phyloP scores from a whole-genome alignment of 2,329 filamentous ascomycete species.

The Paecilomyces variotii region DNA sequence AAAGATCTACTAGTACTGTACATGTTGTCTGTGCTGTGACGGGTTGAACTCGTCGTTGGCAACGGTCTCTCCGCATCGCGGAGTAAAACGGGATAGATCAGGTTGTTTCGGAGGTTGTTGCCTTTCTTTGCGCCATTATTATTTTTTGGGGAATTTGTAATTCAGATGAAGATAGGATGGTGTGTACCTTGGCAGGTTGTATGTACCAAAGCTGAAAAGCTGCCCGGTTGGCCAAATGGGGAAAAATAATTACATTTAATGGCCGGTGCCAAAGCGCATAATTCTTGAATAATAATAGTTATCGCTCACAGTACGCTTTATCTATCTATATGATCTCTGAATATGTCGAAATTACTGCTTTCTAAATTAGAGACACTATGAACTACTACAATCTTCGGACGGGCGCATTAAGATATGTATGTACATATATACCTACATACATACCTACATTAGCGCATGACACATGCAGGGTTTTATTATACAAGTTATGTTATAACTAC shows the following conservation, averaged over 20 bases:
- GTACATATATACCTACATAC: too few species aligned
- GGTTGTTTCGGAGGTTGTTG: background rate
- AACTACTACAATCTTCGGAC: too few species aligned
- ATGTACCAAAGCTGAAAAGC: too few species aligned
- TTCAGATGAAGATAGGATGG: background rate
- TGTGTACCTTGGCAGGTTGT: background rate
- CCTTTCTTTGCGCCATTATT: background rate
- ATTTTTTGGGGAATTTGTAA: background rate
- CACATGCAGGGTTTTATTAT: background rate
- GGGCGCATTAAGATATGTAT: too few species aligned
- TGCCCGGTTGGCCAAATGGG: too few species aligned
- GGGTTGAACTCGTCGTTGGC: background rate
- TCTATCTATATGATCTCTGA: too few species aligned
- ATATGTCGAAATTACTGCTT: too few species aligned
- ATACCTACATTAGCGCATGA: background rate
- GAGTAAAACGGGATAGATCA: background rate
- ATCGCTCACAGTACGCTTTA: too few species aligned
- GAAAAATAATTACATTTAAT: too few species aligned
- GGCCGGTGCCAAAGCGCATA: too few species aligned
- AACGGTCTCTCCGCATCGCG: background rate
- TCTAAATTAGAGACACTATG: too few species aligned
- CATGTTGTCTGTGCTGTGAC: background rate
- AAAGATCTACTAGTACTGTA: background rate
- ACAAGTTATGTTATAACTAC: background rate
- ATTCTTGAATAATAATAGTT: too few species aligned